Base-by-base conservation (phyloP, 805 yeast species). In the Yarrowia phangngaensis region DNA sequence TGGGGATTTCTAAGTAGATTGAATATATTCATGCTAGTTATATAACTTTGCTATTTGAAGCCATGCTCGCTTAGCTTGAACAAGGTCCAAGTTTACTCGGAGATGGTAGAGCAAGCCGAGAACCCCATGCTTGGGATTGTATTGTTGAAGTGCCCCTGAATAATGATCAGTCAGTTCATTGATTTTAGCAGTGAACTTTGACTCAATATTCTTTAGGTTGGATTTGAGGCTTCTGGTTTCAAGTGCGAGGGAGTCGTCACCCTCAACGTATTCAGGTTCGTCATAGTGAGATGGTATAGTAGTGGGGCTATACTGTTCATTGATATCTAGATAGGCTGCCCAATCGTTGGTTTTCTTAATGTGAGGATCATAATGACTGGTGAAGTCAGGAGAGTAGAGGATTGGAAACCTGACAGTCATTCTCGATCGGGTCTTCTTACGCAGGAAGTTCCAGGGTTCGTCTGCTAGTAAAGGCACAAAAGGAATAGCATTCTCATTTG, bases 401-500 rank as follows among this genome's bases (percentile, higher is more conserved):
- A 50, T 6, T 8, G 59, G 55, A 16, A 75, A 53, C 4, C 62
- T 46, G 58, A 75, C 69, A 43, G 64, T 53, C 47, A 71, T 70
- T 4, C 61, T 64, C 2, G 70, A 61, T 31, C 70, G 65, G 51
- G 73, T 72, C n/a, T 23, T 8, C 22, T 23, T 20, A 4, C 53
- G 35, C 15, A 34, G 40, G 55, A 53, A 52, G 16, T 43, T 31
- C 55, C 55, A 55, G 4, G 56, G 55, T 36, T 58, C 58, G 50
- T 79, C 83, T 0, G 82, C 77, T 17, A 78, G 61, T 20, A 80
- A 60, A 0, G 86, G 86, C 23, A 68, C 57, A 4, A 80, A 52
- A 0, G 84, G 82, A n/a, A 53, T 59, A 20, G 53, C 53, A 22
- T 31, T 26, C 3, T 50, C 41, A 24, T 52, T 52, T n/a, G 53